phyloP scores from a whole-genome alignment of 2,329 filamentous ascomycete genomes.

The Ophiostoma populinum region DNA sequence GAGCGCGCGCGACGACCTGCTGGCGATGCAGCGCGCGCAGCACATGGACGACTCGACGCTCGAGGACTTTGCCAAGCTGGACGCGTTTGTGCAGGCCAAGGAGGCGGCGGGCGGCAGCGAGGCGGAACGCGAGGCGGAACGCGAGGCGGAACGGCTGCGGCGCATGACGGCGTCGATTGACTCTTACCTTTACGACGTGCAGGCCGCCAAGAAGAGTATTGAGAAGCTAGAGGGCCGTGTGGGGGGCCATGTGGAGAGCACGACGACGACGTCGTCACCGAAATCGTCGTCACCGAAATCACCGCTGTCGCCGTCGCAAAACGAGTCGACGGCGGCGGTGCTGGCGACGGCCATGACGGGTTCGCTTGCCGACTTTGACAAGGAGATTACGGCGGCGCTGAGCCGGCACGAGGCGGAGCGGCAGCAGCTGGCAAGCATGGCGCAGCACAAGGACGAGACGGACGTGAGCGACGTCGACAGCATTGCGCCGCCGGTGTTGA shows the following conservation, averaged over 20 bases:
- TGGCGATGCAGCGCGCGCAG: constrained; percentile 32
- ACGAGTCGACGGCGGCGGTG: neutral
- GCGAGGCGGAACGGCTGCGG: constrained; percentile 15
- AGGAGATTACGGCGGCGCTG: neutral
- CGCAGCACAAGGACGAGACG: neutral
- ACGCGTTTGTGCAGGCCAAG: constrained; percentile 24
- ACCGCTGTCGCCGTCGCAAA: too few relatives aligned
- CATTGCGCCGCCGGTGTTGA: neutral
- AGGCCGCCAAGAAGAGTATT: constrained; percentile 38
- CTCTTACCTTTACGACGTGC: constrained; percentile 33
- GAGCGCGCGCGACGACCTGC: constrained; percentile 37
- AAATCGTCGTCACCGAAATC: too few relatives aligned
- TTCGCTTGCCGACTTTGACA: neutral
- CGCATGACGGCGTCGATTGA: constrained; percentile 36
- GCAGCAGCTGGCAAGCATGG: neutral
- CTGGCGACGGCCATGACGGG: constrained; percentile 1
- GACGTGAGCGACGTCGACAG: neutral
- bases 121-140: constrained; percentile 15
- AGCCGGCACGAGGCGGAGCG: neutral
- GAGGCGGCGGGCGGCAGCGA: neutral
- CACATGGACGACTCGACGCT: constrained; percentile 42
- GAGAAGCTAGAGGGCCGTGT: constrained; percentile 38
- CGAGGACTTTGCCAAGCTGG: constrained; percentile 42
- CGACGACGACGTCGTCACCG: neutral
- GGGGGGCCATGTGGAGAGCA: constrained; percentile 16